A percentile compares a stretch with the other conserved stretches of the same genome.
Evolutionary conservation across 2,329 filamentous ascomycete species (phyloP).

Genomic region (Zymoseptoria ardabiliae): DNA sequence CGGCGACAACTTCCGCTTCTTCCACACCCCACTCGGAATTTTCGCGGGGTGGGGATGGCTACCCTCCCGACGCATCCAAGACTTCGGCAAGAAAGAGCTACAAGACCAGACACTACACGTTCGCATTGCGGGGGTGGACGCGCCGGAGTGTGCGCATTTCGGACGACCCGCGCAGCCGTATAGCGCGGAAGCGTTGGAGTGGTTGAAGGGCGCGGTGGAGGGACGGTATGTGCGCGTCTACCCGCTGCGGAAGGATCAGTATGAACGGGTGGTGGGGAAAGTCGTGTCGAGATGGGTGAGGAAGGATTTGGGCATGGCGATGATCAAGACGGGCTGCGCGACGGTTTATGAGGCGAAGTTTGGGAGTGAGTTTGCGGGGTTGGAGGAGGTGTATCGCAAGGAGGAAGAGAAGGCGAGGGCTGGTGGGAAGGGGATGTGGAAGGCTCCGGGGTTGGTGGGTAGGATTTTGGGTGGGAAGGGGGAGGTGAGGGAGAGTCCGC

Average conservation of each 20-base stretch:
- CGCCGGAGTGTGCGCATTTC: conserved; percentile 88
- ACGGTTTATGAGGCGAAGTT: conserved; percentile 91
- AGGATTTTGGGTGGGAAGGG: conserved; percentile 43
- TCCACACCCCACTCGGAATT: conserved; percentile 86
- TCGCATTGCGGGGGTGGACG: conserved; percentile 85
- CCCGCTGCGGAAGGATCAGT: conserved; percentile 81
- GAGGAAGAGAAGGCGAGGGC: conserved; percentile 47
- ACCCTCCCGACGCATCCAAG: conserved; percentile 12
- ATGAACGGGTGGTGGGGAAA: conserved; percentile 81
- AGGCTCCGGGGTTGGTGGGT: conserved; percentile 32
- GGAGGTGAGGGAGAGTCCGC: conserved; percentile 63
- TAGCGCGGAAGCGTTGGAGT: conserved; percentile 70
- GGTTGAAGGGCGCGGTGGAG: conserved; percentile 67
- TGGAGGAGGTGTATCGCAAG: conserved; percentile 54
- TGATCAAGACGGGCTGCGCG: conserved; percentile 77
- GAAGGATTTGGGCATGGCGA: conserved; percentile 78
- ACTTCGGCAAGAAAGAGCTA: conserved; percentile 13
- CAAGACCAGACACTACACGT: conserved; percentile 62
- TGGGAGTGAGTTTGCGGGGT: conserved; percentile 77
- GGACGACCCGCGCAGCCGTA: conserved; percentile 81
- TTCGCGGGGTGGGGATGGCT: conserved; percentile 72
- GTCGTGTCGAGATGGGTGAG: conserved; percentile 55
- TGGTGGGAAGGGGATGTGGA: conserved; percentile 57
- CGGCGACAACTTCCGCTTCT: conserved; percentile 91
- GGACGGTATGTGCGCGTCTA: conserved; percentile 71